Evolutionary conservation across 495 filamentous ascomycete genomes (phyloP), one percentile per base, ranked within the genome.

Genomic region (Podospora tetraspora): DNA sequence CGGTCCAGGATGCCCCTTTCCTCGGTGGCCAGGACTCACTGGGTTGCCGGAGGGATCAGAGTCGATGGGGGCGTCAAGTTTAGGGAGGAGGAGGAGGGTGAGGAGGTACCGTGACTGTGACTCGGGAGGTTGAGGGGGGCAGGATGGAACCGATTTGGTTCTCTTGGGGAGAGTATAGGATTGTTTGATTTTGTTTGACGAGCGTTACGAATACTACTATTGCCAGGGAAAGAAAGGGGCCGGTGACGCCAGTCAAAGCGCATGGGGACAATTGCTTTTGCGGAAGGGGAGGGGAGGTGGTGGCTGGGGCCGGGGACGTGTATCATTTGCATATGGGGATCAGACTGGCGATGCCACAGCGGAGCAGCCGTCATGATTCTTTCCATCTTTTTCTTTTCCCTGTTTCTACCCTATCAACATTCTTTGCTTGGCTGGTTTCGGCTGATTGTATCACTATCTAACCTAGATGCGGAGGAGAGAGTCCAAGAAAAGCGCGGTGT

Each of bases 41-140:
- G 93, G 93, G 91, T 99, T 6, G 79, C 78, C 30, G 84, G 84
- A 23, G 94, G 88, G 5, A 89, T 99, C 56, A 71, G 83, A 66
- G 87, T 94, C 4, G 86, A 88, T 8, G 89, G 85, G 19, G 90
- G 92, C 7, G 79, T 96, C 66, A 85, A 85, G 72, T 84, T 88
- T 68, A 83, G 88, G 59, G 89, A 92, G 70, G 90, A 91, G 74
- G 87, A 88, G 66, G 80, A 80, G 59, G 82, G 81, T 1, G 82
- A 84, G 68, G 84, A 85, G 68, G 81, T 86, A 1, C 76, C 72
- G 71, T 71, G 64, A 68, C 61, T 21, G 37, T 62, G 57, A 52
- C 43, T 52, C 43, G 43, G 43, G 43, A 19, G 43, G 5, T 52
- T 16, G 32, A 3, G 19, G 24, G 57, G 59, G 58, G 56, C 59